A percentile compares a stretch with the other conserved stretches of the same genome.
Evolutionary conservation across 2,329 filamentous ascomycete genomes (phyloP).

Genomic region (Plectosphaerella sp.): DNA sequence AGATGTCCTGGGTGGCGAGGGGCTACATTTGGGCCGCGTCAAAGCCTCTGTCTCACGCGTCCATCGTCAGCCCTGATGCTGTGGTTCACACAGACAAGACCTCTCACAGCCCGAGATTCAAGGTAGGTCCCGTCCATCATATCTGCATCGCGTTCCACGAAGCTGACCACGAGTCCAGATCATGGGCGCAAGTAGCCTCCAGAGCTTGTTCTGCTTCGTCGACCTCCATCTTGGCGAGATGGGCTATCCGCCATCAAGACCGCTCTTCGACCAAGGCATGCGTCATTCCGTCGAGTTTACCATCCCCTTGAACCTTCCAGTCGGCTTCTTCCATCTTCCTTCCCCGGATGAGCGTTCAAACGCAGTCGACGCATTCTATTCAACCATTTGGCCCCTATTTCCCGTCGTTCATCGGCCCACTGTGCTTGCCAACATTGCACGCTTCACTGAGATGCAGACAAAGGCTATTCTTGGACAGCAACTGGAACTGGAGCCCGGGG

Average conservation of each 20-base stretch:
- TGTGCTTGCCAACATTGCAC: constrained; percentile 8
- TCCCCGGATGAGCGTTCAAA: constrained; percentile 3
- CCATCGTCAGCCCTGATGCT: constrained; percentile 12
- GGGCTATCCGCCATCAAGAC: constrained; percentile 11
- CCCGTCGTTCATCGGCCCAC: constrained; percentile 12
- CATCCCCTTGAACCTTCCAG: constrained; percentile 7
- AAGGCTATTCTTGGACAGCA: neutral
- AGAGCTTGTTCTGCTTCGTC: constrained; percentile 17
- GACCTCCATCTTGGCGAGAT: constrained; percentile 15
- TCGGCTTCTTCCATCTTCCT: constrained; percentile 7
- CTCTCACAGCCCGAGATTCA: constrained; percentile 5
- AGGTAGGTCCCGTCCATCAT: constrained; percentile 9
- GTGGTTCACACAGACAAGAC: constrained; percentile 17
- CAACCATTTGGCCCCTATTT: constrained; percentile 14
- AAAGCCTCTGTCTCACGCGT: neutral
- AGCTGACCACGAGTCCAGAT: constrained; percentile 14
- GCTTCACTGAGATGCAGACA: constrained; percentile 2
- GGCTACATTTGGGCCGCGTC: neutral
- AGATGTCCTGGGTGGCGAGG: neutral
- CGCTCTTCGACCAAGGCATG: constrained; percentile 17
- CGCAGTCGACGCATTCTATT: constrained; percentile 12
- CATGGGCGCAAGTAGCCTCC: constrained; percentile 16
- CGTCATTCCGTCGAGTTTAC: constrained; percentile 16
- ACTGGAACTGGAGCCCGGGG: neutral
- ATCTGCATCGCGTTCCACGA: neutral